These are phyloP conservation scores for Lathyrus oleraceus DNA, from an alignment of 306 rosid genomes.

Conservation along the genomic window DNA sequence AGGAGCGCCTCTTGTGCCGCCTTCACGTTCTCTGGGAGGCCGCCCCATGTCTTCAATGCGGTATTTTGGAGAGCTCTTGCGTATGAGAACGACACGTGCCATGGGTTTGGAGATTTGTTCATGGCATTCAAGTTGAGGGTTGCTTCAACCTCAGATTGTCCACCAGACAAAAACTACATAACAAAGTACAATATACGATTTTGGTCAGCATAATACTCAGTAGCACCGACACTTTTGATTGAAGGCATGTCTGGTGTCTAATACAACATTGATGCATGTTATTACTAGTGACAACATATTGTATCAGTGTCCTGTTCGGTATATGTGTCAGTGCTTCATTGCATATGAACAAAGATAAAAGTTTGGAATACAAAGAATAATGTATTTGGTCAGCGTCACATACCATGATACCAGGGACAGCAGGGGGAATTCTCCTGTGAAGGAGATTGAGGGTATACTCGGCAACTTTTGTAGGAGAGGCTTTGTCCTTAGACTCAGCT, in stretches of 20 bases:
- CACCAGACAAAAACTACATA: conserved; percentile 91
- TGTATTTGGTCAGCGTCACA: background rate
- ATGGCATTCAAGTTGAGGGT: conserved; percentile 88
- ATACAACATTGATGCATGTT: no score
- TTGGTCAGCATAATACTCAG: background rate
- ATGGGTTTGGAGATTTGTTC: conserved; percentile 81
- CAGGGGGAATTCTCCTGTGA: conserved; percentile 78
- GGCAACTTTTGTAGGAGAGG: conserved; percentile 71
- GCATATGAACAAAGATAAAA: background rate
- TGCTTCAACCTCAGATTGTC: conserved; percentile 98
- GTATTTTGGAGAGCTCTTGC: conserved; percentile 99
- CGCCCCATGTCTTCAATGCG: conserved; percentile 90
- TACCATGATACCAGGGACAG: conserved; percentile 97
- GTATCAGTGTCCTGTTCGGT: background rate
- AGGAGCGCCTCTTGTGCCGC: conserved; percentile 81
- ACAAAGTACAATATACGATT: background rate
- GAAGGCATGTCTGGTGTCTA: no score
- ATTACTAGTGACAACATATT: no score
- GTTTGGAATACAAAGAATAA: background rate
- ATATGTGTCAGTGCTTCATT: background rate
- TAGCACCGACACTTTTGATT: background rate
- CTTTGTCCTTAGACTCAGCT: conserved; percentile 79
- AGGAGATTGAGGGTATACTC: conserved; percentile 90
- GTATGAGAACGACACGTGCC: conserved; percentile 97
- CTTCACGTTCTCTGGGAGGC: conserved; percentile 77